phyloP scores from a whole-genome alignment of 202 grass and related monocot species.

The Hordeum pubiflorum region DNA sequence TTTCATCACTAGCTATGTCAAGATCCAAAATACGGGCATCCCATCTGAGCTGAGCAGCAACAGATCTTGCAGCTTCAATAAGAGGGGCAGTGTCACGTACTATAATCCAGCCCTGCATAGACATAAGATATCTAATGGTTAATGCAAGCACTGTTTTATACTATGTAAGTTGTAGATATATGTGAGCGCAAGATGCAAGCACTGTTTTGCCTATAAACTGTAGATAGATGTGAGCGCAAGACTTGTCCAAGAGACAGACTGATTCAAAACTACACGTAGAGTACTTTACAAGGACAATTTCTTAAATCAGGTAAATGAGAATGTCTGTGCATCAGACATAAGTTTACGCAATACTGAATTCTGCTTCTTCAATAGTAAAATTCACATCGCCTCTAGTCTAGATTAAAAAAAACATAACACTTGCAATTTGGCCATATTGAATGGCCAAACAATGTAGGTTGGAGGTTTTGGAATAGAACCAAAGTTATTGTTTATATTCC shows the following conservation, averaged over 20 bases:
- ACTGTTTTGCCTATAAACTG: neutral
- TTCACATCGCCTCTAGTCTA: neutral
- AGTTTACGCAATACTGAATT: neutral
- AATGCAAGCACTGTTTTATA: neutral
- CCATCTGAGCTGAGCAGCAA: constrained; percentile 77
- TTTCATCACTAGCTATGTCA: constrained; percentile 86
- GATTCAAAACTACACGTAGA: neutral
- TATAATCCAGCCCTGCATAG: constrained; percentile 87
- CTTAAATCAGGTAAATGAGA: neutral
- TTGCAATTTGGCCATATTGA: neutral
- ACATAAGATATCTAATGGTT: constrained; percentile 1
- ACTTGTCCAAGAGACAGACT: constrained; percentile 7
- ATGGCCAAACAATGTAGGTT: constrained; percentile 4
- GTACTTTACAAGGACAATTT: neutral
- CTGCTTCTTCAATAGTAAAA: neutral
- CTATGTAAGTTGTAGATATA: neutral
- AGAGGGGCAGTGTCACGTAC: constrained; percentile 62
- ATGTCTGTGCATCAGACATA: neutral
- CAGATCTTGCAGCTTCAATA: constrained; percentile 75
- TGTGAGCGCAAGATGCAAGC: neutral
- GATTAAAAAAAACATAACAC: neutral
- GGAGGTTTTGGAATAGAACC: neutral
- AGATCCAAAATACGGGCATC: constrained; percentile 76
- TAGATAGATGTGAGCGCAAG: neutral
- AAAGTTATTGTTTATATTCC: neutral